These are phyloP conservation scores for Avena insularis DNA, from an alignment of 176 grass and related monocot genomes.

Conservation along the genomic window DNA sequence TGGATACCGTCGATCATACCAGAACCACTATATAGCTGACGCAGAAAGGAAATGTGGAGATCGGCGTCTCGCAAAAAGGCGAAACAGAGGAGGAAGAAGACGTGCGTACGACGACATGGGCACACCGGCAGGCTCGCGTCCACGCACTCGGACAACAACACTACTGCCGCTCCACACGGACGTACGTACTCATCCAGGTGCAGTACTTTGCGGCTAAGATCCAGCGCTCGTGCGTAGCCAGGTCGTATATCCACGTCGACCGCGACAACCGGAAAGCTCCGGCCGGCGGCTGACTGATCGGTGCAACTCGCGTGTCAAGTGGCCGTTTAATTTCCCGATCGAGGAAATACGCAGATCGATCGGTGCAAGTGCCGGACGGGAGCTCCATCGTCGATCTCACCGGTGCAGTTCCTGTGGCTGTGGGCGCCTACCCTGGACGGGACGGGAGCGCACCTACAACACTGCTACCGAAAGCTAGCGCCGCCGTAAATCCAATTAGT, in stretches of 20 bases:
- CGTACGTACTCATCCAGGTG: not conserved
- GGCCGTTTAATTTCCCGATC: not conserved
- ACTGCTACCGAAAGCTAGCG: slow-evolving; percentile 28
- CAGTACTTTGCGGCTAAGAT: not conserved
- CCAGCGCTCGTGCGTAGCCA: not conserved
- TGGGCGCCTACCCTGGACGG: not conserved
- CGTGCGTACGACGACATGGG: not conserved
- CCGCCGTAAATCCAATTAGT: not conserved
- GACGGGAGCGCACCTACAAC: not conserved
- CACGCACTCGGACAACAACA: not conserved
- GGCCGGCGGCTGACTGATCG: not conserved
- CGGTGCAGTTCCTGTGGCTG: not conserved
- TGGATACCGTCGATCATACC: not conserved
- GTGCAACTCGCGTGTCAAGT: not conserved
- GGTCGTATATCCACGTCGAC: not conserved
- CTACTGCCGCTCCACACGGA: not conserved
- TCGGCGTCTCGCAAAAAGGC: slow-evolving; percentile 29
- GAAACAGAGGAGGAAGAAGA: not conserved
- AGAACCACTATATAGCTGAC: slow-evolving; percentile 13
- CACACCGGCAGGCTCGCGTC: slow-evolving; percentile 2
- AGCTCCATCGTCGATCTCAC: not conserved
- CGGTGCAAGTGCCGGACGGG: not conserved
- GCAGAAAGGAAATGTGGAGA: not conserved
- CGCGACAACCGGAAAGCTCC: slow-evolving; percentile 6
- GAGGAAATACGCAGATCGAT: not conserved